Evolutionary conservation across 345 rosid genomes (phyloP).

Genomic region (Populus nigra): DNA sequence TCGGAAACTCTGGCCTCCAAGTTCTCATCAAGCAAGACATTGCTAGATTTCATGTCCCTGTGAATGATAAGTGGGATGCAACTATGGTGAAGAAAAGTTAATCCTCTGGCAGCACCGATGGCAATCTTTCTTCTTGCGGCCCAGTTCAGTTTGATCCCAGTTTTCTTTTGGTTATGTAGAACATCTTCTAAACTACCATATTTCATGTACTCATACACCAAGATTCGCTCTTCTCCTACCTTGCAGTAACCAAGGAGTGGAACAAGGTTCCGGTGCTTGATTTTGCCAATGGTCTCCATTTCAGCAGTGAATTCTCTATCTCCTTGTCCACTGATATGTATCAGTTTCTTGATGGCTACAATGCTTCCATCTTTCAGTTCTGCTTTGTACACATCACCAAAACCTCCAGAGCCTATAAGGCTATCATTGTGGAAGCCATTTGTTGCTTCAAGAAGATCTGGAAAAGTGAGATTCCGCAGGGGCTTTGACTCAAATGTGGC

Average conservation of each 20-base stretch:
- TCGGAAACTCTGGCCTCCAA: conserved; percentile 92
- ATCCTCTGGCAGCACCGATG: conserved; percentile 83
- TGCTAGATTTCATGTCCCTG: conserved; percentile 97
- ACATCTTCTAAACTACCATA: conserved; percentile 95
- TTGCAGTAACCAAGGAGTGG: conserved; percentile 91
- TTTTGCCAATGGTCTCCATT: conserved; percentile 96
- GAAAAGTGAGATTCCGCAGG: conserved; percentile 73
- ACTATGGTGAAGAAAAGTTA: conserved; percentile 85
- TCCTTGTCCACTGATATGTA: conserved; percentile 92
- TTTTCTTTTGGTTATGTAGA: conserved; percentile 62
- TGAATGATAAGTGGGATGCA: conserved; percentile 92
- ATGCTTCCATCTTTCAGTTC: conserved; percentile 75
- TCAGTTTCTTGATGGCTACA: conserved; percentile 93
- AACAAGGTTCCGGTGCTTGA: conserved; percentile 90
- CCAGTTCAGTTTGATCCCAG: conserved; percentile 78
- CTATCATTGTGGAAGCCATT: conserved; percentile 80
- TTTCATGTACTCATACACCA: conserved; percentile 94
- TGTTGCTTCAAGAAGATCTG: conserved; percentile 91
- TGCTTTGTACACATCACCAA: conserved; percentile 95
- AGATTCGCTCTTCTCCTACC: conserved; percentile 84
- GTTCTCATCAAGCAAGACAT: conserved; percentile 80
- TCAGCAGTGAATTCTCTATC: conserved; percentile 93
- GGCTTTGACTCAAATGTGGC: conserved; percentile 79
- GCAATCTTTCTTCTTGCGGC: conserved; percentile 76
- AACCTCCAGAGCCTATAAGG: conserved; percentile 92